These are phyloP conservation scores for Tylopilus sp. DNA, from an alignment of 1,284 basidiomycete species.

Conservation along the genomic window DNA sequence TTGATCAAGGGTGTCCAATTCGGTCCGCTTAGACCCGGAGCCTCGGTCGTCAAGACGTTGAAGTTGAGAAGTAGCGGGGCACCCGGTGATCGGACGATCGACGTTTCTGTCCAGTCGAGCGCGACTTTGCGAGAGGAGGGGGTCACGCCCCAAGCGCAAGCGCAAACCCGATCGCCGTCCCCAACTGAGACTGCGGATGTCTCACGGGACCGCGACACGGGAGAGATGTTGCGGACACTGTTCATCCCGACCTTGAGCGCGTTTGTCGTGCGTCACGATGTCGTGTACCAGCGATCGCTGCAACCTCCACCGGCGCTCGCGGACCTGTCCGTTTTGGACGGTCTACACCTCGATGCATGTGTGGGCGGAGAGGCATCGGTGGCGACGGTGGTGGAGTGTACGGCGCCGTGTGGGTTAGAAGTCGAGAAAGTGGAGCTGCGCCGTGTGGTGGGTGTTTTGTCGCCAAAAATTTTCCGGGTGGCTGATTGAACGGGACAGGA, in stretches of 20 bases:
- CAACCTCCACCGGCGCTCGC: slow-evolving; percentile 32
- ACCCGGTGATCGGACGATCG: slow-evolving; percentile 63
- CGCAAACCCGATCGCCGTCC: not conserved
- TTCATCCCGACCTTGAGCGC: slow-evolving; percentile 56
- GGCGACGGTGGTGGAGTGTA: slow-evolving; percentile 46
- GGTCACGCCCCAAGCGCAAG: not conserved
- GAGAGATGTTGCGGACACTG: slow-evolving; percentile 65
- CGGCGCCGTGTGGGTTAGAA: slow-evolving; percentile 50
- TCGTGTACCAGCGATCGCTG: slow-evolving; percentile 46
- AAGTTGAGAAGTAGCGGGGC: slow-evolving; percentile 56
- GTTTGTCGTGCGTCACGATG: slow-evolving; percentile 47
- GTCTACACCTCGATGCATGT: slow-evolving; percentile 47
- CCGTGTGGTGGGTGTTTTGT: slow-evolving; percentile 41
- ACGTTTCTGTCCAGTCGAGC: slow-evolving; percentile 71
- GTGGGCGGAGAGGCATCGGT: slow-evolving; percentile 55
- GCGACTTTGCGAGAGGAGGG: slow-evolving; percentile 10
- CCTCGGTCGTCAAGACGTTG: slow-evolving; percentile 54
- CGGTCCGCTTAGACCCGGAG: slow-evolving; percentile 58
- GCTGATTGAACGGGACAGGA: slow-evolving; percentile 38
- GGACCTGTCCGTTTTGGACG: slow-evolving; percentile 54
- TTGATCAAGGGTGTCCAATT: slow-evolving; percentile 70
- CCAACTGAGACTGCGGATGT: slow-evolving; percentile 11
- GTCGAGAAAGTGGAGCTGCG: slow-evolving; percentile 49
- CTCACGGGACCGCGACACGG: slow-evolving; percentile 22
- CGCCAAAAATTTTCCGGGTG: not conserved